Percentiles rank a stretch among this genome's conserved stretches.
Evolutionary conservation across 257 asterid species (phyloP).

Genomic region (Nemophila menziesii): DNA sequence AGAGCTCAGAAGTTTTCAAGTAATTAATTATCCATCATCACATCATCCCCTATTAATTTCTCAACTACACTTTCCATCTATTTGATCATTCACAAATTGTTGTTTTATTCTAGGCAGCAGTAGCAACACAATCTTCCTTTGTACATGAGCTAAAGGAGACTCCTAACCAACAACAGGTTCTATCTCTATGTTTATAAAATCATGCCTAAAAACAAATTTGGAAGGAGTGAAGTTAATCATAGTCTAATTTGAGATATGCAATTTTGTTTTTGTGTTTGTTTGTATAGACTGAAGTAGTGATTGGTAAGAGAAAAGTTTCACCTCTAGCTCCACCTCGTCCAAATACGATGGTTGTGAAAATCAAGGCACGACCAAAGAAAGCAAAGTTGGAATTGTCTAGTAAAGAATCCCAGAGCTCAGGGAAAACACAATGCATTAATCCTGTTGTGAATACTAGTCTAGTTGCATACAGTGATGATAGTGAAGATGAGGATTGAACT

Average conservation of each 20-base stretch:
- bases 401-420: constrained; percentile 2
- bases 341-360: constrained; percentile 48
- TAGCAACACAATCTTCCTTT: constrained; percentile 49
- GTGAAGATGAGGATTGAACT: constrained; percentile 56
- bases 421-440: constrained; percentile 8
- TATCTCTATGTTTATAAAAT: background rate
- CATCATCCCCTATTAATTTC: too few species aligned
- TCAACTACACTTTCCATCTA: constrained; percentile 7
- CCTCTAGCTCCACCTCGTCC: constrained; percentile 31
- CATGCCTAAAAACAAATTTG: background rate
- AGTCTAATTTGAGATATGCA: background rate
- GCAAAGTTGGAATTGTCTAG: constrained; percentile 32
- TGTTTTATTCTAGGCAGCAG: constrained; percentile 54
- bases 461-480: constrained; percentile 86
- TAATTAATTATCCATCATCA: constrained; percentile 20
- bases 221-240: background rate
- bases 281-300: constrained; percentile 35
- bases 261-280: constrained; percentile 1
- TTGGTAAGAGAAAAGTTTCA: constrained; percentile 37
- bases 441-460: constrained; percentile 24
- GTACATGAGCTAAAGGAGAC: constrained; percentile 56
- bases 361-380: constrained; percentile 74
- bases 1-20: constrained; percentile 75
- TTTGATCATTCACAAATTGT: background rate
- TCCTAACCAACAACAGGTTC: constrained; percentile 55